Evolutionary conservation across 805 yeast genomes (phyloP), one percentile per base, ranked within the genome.

Genomic region (Starmerella lactis-condensi): DNA sequence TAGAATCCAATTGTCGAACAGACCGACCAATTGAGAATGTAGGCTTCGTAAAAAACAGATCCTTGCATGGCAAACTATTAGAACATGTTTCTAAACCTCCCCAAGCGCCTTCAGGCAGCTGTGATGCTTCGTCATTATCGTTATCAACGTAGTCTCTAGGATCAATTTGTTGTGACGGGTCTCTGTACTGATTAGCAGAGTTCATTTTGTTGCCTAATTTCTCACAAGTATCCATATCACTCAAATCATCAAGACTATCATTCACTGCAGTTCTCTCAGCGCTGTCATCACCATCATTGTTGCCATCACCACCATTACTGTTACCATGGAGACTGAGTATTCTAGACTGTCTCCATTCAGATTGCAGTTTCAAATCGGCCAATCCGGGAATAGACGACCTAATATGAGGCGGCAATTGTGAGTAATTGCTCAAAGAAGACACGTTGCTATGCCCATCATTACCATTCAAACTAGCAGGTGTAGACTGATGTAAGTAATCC

Each of bases 1-100:
- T 17, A 8, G 39, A 26, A 14, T 32, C 35, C n/a, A 27, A 27
- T 17, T 29, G 12, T 6, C 25, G 16, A 26, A 26, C 30, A 24
- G 31, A 29, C 11, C 96, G 59, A 1, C 98, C 96, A 33, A 85
- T 64, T 34, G 72, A 62, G 48, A 70, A 73, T 6, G 71, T 69
- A 28, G 67, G 70, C 17, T 78, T 82, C 21, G 69, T 64, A n/a
- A 82, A 58, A 35, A 60, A 57, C 5, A 78, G 60, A 3, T 67
- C 64, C 9, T 58, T 54, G 33, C 53, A 48, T 32, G 62, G 51
- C 5, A 62, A 53, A 33, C 74, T 67, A 4, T 58, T 58, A 0
- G 58, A 46, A 16, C 62, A 40, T 2, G 83, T 73, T 8, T 54
- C 53, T 26, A 82, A 56, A 2, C 72, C 60, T 31, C 78, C 56